These are phyloP conservation scores for Spathaspora sp. DNA, from an alignment of 1,139 yeast genomes.

Conservation along the genomic window DNA sequence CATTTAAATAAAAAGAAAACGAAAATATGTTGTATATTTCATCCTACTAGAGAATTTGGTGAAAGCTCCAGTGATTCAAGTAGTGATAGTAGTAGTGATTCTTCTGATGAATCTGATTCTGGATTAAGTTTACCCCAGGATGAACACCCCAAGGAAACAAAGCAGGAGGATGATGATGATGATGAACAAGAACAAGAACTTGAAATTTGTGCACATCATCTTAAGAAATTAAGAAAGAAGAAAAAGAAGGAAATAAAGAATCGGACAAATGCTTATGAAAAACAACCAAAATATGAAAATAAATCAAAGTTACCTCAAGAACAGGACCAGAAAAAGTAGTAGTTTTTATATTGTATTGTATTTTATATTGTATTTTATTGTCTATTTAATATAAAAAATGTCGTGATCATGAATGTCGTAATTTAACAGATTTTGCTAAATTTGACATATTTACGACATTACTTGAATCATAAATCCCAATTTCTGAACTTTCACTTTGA, in stretches of 20 bases:
- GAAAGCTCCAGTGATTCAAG: conserved; percentile 28
- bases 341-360: not conserved
- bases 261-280: conserved; percentile 66
- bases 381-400: not conserved
- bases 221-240: conserved; percentile 10
- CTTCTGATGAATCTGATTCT: conserved; percentile 40
- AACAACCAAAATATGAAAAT: conserved; percentile 58
- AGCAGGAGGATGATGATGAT: conserved; percentile 16
- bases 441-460: conserved; percentile 8
- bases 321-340: conserved; percentile 1
- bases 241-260: conserved; percentile 4
- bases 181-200: conserved; percentile 1
- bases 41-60: conserved; percentile 74
- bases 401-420: not conserved
- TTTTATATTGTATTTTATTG: not conserved
- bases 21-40: conserved; percentile 90
- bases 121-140: conserved; percentile 12
- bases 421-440: conserved; percentile 10
- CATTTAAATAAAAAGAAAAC: conserved; percentile 82
- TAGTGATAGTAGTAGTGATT: conserved; percentile 36
- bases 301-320: conserved; percentile 14
- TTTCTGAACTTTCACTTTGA: conserved; percentile 5
- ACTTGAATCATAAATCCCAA: conserved; percentile 3
- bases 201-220: conserved; percentile 3
- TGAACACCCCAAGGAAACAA: conserved; percentile 11